phyloP scores from a whole-genome alignment of 805 yeast genomes.

The Phaffomyces opuntiae region DNA sequence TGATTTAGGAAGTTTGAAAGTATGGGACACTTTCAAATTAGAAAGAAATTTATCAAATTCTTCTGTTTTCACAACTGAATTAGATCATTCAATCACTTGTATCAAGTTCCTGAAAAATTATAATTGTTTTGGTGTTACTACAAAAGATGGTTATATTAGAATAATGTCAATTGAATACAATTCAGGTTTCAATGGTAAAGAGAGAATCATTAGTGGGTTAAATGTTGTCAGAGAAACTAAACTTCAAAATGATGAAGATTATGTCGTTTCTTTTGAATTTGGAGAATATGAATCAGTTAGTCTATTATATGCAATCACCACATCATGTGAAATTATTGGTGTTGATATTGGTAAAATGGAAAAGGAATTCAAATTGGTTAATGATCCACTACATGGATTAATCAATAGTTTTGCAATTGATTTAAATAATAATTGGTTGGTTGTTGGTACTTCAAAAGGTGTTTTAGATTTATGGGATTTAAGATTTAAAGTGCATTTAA shows the following conservation, averaged over 20 bases:
- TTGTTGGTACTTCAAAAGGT: constrained; percentile 73
- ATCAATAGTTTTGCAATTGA: constrained; percentile 56
- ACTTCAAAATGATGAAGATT: constrained; percentile 29
- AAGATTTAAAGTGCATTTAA: constrained; percentile 53
- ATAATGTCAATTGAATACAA: constrained; percentile 32
- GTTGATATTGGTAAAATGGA: constrained; percentile 57
- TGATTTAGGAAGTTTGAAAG: constrained; percentile 58
- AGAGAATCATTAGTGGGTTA: constrained; percentile 11
- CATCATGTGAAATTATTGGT: constrained; percentile 41
- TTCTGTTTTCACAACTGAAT: constrained; percentile 39
- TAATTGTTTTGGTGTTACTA: constrained; percentile 51
- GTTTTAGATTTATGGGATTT: constrained; percentile 76
- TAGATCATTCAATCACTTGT: constrained; percentile 43
- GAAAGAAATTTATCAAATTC: constrained; percentile 53
- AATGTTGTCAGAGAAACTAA: constrained; percentile 35
- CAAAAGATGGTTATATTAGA: constrained; percentile 29
- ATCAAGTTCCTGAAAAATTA: constrained; percentile 46
- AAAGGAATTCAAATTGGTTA: constrained; percentile 34
- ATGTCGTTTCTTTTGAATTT: constrained; percentile 38
- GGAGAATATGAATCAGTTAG: constrained; percentile 32
- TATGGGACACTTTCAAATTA: constrained; percentile 72
- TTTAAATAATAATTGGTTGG: constrained; percentile 48
- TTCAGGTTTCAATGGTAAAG: constrained; percentile 9
- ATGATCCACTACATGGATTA: constrained; percentile 59
- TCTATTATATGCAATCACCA: constrained; percentile 44